These are phyloP conservation scores for Trifolium subterraneum DNA, from an alignment of 306 rosid species.

Conservation along the genomic window DNA sequence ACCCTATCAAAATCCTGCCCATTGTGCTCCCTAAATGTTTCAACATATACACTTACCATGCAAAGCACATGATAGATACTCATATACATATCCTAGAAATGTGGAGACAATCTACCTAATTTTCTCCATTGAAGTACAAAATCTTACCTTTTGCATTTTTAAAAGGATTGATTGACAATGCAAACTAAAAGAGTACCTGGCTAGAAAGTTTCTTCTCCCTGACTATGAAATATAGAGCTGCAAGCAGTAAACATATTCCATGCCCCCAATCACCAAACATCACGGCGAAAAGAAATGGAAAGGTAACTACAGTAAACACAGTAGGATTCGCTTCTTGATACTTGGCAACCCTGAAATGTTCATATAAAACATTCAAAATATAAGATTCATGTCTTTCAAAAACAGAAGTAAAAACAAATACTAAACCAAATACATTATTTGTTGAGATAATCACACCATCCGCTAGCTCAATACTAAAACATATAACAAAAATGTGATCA, in stretches of 20 bases:
- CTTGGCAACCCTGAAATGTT: conserved; percentile 84
- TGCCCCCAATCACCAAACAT: conserved; percentile 99
- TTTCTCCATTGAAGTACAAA: conserved; percentile 26
- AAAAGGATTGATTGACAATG: conserved; percentile 17
- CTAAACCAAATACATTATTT: conserved; percentile 23
- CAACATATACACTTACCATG: conserved; percentile 16
- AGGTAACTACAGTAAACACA: conserved; percentile 82
- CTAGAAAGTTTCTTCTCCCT: conserved; percentile 83
- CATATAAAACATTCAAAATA: conserved; percentile 34
- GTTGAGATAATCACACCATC: conserved; percentile 27
- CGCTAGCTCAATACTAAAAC: conserved; percentile 19
- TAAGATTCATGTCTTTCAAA: conserved; percentile 30
- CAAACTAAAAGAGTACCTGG: conserved; percentile 65
- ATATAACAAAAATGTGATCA: conserved; percentile 24
- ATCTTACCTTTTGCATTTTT: conserved; percentile 18
- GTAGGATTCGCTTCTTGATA: conserved; percentile 99
- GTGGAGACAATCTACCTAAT: conserved; percentile 14
- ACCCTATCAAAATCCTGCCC: background rate
- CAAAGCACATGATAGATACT: conserved; percentile 27
- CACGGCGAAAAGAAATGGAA: conserved; percentile 98
- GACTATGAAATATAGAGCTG: conserved; percentile 68
- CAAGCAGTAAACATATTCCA: conserved; percentile 90
- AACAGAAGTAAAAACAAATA: conserved; percentile 1
- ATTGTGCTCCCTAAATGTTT: conserved; percentile 13
- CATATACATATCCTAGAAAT: background rate